phyloP scores from a whole-genome alignment of 2,329 filamentous ascomycete genomes.

The Trichophyton schoenleinii region DNA sequence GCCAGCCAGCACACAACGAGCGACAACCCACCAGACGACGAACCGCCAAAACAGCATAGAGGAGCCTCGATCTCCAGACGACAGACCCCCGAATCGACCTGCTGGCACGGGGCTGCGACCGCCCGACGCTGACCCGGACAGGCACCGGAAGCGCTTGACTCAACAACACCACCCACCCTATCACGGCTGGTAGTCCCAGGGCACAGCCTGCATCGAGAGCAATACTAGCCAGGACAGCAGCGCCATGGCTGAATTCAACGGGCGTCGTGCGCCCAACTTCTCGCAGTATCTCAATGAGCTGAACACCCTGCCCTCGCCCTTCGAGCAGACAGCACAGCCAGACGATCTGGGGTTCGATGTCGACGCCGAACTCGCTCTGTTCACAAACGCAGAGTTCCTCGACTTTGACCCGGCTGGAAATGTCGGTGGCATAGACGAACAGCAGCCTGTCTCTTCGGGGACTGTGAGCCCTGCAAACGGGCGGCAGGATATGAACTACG shows the following conservation, averaged over 20 bases:
- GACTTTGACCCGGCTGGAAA: conserved; percentile 50
- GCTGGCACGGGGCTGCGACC: background rate
- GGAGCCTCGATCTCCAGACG: background rate
- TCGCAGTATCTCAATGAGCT: conserved; percentile 79
- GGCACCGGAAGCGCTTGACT: background rate
- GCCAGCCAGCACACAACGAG: no score
- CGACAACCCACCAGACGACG: no score
- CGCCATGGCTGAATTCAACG: conserved; percentile 60
- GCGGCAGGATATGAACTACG: conserved; percentile 26
- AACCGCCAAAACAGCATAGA: no score
- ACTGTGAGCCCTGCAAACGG: conserved; percentile 14
- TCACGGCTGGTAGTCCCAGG: no score
- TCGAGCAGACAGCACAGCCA: conserved; percentile 46
- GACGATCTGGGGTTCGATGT: conserved; percentile 47
- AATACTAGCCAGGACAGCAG: background rate
- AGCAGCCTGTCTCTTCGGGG: conserved; percentile 9
- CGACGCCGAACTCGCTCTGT: conserved; percentile 62
- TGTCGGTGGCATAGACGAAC: conserved; percentile 21
- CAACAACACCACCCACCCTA: background rate
- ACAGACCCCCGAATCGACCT: background rate
- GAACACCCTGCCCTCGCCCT: conserved; percentile 56
- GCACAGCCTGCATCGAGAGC: background rate
- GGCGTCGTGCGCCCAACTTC: conserved; percentile 71
- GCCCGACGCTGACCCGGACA: background rate
- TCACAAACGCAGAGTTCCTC: conserved; percentile 72